A percentile compares a stretch with the other conserved stretches of the same genome.
phyloP scores from a whole-genome alignment of 1,139 yeast species.

The Arxiozyma telluris region DNA sequence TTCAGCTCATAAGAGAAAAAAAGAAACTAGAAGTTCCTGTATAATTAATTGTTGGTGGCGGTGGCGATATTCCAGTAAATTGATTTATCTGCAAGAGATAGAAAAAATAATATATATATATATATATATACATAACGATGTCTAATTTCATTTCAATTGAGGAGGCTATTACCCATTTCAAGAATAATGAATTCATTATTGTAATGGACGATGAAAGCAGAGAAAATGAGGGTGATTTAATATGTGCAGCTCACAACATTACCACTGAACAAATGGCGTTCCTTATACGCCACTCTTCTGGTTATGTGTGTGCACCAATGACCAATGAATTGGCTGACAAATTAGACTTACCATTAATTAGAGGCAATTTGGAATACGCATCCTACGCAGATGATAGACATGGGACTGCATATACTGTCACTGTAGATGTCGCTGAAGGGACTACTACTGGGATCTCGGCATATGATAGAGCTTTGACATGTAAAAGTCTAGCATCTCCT shows the following conservation, averaged over 20 bases:
- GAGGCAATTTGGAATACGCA: conserved; percentile 34
- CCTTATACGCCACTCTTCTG: conserved; percentile 78
- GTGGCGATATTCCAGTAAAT: too few relatives aligned
- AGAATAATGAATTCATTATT: conserved; percentile 78
- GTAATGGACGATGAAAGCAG: conserved; percentile 96
- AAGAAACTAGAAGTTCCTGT: too few relatives aligned
- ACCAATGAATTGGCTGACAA: conserved; percentile 68
- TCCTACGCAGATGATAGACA: conserved; percentile 58
- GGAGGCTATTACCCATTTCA: conserved; percentile 72
- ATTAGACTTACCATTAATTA: conserved; percentile 74
- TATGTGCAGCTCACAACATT: conserved; percentile 76
- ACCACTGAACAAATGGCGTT: conserved; percentile 91
- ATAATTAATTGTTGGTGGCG: too few relatives aligned
- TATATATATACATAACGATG: too few relatives aligned
- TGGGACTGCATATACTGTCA: conserved; percentile 95
- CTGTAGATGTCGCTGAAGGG: conserved; percentile 75
- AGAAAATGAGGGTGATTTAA: conserved; percentile 95
- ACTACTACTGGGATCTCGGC: conserved; percentile 97
- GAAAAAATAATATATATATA: neutral
- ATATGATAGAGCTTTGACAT: conserved; percentile 84
- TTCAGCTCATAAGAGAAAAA: too few relatives aligned
- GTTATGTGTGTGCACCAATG: conserved; percentile 89
- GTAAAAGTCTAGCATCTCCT: conserved; percentile 58
- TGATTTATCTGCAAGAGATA: neutral
- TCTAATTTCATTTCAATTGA: conserved; percentile 47